Base-by-base conservation (phyloP, 192 early-diverging fungal species). In the Umbelopsis vinacea region DNA sequence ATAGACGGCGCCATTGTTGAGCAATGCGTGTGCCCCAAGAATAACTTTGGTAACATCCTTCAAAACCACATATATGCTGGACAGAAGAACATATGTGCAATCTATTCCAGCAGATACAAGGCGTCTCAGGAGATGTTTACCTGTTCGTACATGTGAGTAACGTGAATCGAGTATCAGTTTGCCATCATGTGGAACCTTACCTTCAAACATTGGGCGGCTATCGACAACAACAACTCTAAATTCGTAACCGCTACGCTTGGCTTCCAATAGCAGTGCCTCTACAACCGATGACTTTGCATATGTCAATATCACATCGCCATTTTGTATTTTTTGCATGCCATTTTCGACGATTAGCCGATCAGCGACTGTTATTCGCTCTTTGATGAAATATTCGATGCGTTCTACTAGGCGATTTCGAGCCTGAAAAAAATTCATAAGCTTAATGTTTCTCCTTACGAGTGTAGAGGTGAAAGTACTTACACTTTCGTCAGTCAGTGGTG, bases 191-290 rank as follows among this genome's bases (percentile, higher is more conserved):
- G 0, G 3, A 17, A 22, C 38, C 23, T 52, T 81, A 85, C 97
- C 97, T 85, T 98, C 98, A 29, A 93, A 89, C 46, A 87, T 86
- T 6, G 96, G 96, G 10, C 96, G 84, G 29, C 93, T 88, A 74
- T 99, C 98, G 19, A 95, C 87, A 7, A 98, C 91, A 68, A 99
- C 93, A 12, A 98, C 98, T 52, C 89, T 88, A 77, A 99, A 99
- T 54, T 91, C 78, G 50, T 88, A 92, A 10, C 92, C 92, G 38
- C 82, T 79, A 24, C 76, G 73, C 71, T 95, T 88, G 15, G 95
- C 95, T 29, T 89, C 86, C 29, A 94, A 66, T 46, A 98, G 82
- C 24, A 97, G 78, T 10, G 83, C 80, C 70, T 92, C 79, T 12
- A 99, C 97, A 15, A 91, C 88, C 1, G 94, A 95, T n/a, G 96